Conservation (phyloP, 306 rosid species). For the Vigna radiata region DNA sequence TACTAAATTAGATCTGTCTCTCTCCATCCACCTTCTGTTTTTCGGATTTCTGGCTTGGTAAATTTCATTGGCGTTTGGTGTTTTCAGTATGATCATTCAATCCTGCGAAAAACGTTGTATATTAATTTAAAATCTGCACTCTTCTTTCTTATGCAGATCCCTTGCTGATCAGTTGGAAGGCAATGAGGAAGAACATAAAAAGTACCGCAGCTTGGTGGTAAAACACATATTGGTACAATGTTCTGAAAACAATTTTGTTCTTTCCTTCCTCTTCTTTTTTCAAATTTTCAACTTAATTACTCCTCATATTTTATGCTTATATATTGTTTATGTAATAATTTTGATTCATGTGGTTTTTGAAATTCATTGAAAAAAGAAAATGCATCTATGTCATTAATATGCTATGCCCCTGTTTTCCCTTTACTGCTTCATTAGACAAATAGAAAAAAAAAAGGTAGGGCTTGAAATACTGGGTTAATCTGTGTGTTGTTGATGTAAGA, state of each 20-base stretch:
- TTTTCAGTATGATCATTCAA: neutral
- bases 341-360: constrained; percentile 25
- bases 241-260: constrained; percentile 20
- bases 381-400: constrained; percentile 24
- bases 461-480: constrained; percentile 10
- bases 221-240: constrained; percentile 72
- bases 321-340: constrained; percentile 2
- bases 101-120: neutral
- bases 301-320: constrained; percentile 11
- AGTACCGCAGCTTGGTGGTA: constrained; percentile 77
- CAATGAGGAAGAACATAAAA: constrained; percentile 68
- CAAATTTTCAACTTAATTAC: neutral
- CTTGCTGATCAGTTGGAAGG: constrained; percentile 90
- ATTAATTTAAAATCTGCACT: constrained; percentile 2
- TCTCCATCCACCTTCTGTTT: neutral
- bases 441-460: neutral
- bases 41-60: neutral
- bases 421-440: neutral
- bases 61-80: constrained; percentile 22
- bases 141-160: constrained; percentile 57
- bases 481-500: neutral
- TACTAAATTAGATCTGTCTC: constrained; percentile 19
- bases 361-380: constrained; percentile 10
- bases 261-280: neutral
- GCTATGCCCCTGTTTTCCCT: neutral